Evolutionary conservation across 129 eudicot genomes (phyloP).

Genomic region (Helichrysum umbraculigerum): DNA sequence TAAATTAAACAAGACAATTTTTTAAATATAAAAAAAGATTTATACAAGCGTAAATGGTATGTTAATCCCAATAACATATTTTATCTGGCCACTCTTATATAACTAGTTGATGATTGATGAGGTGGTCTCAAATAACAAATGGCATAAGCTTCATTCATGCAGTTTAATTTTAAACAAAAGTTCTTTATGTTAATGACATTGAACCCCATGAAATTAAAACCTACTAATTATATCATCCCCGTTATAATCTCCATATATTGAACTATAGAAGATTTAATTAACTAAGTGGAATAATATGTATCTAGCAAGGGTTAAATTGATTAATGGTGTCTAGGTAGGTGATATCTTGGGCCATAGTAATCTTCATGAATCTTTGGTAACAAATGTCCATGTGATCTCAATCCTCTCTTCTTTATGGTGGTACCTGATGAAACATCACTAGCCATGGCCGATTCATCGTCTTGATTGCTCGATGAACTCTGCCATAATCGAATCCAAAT

Average conservation of each 20-base stretch:
- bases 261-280: neutral
- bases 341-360: slow-evolving; percentile 68
- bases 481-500: slow-evolving; percentile 7
- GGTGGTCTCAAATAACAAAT: neutral
- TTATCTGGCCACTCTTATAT: too few relatives aligned
- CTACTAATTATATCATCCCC: neutral
- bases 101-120: neutral
- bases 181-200: neutral
- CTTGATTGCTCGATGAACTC: slow-evolving; percentile 20
- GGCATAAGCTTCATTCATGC: neutral
- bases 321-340: slow-evolving; percentile 59
- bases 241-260: neutral
- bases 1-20: neutral
- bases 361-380: slow-evolving; percentile 82
- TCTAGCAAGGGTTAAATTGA: slow-evolving; percentile 14
- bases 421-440: slow-evolving; percentile 49
- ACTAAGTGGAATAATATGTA: neutral
- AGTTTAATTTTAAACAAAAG: slow-evolving; percentile 6
- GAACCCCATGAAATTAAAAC: neutral
- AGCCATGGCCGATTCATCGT: slow-evolving; percentile 16
- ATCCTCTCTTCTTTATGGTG: slow-evolving; percentile 39
- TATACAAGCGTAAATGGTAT: neutral
- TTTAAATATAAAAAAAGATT: neutral
- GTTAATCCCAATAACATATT: neutral
- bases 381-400: slow-evolving; percentile 37